Evolutionary conservation across 192 early-diverging fungal genomes (phyloP), one percentile per base, ranked within the genome.

Genomic region (Entomortierella lignicola): DNA sequence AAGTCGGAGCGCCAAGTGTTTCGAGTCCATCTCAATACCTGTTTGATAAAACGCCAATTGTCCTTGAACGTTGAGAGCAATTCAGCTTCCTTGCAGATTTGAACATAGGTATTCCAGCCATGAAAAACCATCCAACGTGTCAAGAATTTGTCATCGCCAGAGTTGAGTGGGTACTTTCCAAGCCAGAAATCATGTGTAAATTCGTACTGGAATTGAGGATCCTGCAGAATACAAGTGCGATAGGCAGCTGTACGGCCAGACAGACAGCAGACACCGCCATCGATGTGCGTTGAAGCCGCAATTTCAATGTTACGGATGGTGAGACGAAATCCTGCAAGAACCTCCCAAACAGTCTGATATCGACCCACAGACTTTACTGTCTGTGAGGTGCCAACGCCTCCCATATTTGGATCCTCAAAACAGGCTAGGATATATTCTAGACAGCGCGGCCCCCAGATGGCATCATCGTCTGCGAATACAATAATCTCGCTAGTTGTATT

Each of bases 281-380:
- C 91, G 47, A 92, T 92, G 60, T 92, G 90, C 0, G 91, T 91
- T 26, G 90, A 89, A 0, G 91, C 85, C 3, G 90, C 90, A 62
- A 92, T 89, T 62, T 92, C 91, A 56, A 92, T 90, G 55, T 92
- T 92, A 13, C 91, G 84, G 60, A 91, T 89, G 11, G 91, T 88
- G 42, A 92, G 70, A 18, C 91, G 86, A 66, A 86, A 92, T 8
- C 90, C 91, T 20, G 91, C 88, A 8, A 92, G 77, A 51, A 91
- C 89, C 30, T 92, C 90, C 91, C 91, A 92, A 17, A 91, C 79
- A 0, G 91, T 91, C 71, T 89, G 88, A 54, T 77, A 81, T 10
- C 86, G 84, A 32, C 85, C 85, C 11, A 87, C 81, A 17, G 87
- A 85, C 21, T 91, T 79, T 2, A 91, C 91, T 0, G 70, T 88